Evolutionary conservation across 1,139 yeast species (phyloP), one percentile per base, ranked within the genome.

Genomic region (Kurtzmaniella quercitrusa): DNA sequence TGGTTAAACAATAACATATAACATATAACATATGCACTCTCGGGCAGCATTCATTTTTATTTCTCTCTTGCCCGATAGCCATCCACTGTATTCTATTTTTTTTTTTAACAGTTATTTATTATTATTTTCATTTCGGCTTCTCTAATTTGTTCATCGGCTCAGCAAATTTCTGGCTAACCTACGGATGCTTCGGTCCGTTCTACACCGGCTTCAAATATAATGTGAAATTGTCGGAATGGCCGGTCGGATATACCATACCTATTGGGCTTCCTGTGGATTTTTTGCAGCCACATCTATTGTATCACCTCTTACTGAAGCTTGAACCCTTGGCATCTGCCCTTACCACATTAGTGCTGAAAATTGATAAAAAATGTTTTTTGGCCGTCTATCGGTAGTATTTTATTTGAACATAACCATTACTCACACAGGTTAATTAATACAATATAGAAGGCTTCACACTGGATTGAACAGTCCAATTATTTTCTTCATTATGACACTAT

Each of bases 61-160:
- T 27, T 27, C 31, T 27, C n/a, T 27, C 14, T 27, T 27, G 31
- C 31, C 31, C 31, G 31, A 21, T 21, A 21, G 4, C 23, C 23
- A 21, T 27, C 33, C n/a, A 29, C 15, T 29, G 7, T 29, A 14
- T 6, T 11, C 14, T 29, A 8, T n/a, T 29, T 29, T 31, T 31
- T 31, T 31, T 31, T 16, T 14, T 15, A 3, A 5, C 16, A 4
- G 18, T 14, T 5, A 15, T 12, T 6, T 31, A 31, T 31, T 31
- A 14, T 31, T 31, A 31, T 31, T 31, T 12, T 8, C 5, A 31
- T 31, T 10, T 31, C 18, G 18, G 36, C 18, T 17, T 10, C 18
- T 31, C 36, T 31, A 9, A 31, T 31, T 31, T 31, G 36, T 31
- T 31, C 18, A 31, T 31, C 36, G 36, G 36, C 18, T 31, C 16